phyloP scores from a whole-genome alignment of 75 land plant genomes.

The Sequoiadendron giganteum region DNA sequence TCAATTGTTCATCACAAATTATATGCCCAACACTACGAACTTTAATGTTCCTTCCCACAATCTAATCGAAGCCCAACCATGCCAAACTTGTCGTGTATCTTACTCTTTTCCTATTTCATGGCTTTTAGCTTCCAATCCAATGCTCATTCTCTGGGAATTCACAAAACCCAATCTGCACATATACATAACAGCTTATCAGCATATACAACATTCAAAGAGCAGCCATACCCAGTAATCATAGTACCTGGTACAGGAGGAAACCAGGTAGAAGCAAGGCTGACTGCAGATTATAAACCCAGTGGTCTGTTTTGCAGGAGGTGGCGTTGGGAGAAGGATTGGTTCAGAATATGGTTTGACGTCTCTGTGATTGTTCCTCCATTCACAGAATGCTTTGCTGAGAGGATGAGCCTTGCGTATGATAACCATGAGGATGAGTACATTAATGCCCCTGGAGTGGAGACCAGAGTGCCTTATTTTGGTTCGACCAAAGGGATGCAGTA shows the following conservation, averaged over 20 bases:
- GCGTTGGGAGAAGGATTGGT: conserved; percentile 41
- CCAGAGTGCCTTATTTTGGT: conserved; percentile 80
- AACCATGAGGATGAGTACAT: conserved; percentile 41
- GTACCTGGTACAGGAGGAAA: conserved; percentile 94
- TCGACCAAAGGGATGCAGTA: conserved; percentile 67
- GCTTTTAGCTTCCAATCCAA: neutral
- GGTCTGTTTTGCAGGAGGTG: conserved; percentile 47
- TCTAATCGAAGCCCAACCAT: neutral
- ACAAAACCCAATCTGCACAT: neutral
- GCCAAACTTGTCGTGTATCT: neutral
- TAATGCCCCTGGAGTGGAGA: conserved; percentile 82
- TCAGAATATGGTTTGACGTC: conserved; percentile 86
- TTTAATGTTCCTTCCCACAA: neutral
- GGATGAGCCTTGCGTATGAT: conserved; percentile 73
- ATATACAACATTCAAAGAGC: neutral
- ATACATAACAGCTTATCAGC: neutral
- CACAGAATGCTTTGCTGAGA: conserved; percentile 80
- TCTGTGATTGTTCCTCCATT: conserved; percentile 65
- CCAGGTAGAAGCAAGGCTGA: conserved; percentile 82
- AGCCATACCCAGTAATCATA: conserved; percentile 63
- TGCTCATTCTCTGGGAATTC: neutral
- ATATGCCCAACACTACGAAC: no score
- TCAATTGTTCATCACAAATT: no score
- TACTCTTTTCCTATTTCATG: neutral
- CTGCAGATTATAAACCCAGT: conserved; percentile 52